A percentile compares a stretch with the other conserved stretches of the same genome.
phyloP scores from a whole-genome alignment of 2,329 filamentous ascomycete genomes.

The Phyllosticta capitalensis region DNA sequence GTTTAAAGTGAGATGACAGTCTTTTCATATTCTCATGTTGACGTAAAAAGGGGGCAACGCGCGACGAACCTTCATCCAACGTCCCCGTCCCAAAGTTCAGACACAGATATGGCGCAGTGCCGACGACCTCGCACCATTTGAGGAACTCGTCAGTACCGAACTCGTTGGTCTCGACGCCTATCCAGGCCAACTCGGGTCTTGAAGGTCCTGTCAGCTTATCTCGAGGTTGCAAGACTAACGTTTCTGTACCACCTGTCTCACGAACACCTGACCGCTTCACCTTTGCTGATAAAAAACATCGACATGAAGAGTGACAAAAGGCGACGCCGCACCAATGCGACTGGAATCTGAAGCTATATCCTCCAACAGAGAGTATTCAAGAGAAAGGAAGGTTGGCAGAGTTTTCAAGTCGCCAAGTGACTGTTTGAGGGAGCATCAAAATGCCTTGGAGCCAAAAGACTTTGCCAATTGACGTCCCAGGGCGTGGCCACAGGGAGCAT shows the following conservation, averaged over 20 bases:
- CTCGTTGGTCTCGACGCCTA: slow-evolving; percentile 64
- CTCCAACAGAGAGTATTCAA: too few relatives aligned
- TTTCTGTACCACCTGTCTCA: not conserved
- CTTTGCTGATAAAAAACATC: too few relatives aligned
- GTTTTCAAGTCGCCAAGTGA: too few relatives aligned
- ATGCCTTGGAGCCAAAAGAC: too few relatives aligned
- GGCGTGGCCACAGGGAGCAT: not conserved
- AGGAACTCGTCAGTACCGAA: slow-evolving; percentile 85
- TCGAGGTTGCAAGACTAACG: not conserved
- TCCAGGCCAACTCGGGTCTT: slow-evolving; percentile 69
- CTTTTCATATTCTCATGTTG: slow-evolving; percentile 31
- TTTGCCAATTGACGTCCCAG: too few relatives aligned
- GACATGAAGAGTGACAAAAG: too few relatives aligned
- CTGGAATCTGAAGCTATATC: too few relatives aligned
- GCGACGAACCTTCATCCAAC: slow-evolving; percentile 12
- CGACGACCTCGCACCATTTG: slow-evolving; percentile 64
- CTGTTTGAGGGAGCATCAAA: too few relatives aligned
- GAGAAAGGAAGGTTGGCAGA: too few relatives aligned
- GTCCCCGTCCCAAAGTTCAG: slow-evolving; percentile 73
- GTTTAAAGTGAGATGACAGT: slow-evolving; percentile 37
- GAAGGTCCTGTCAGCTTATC: slow-evolving; percentile 10
- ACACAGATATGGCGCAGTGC: slow-evolving; percentile 68
- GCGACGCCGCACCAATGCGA: too few relatives aligned
- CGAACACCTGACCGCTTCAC: not conserved
- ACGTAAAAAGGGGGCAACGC: slow-evolving; percentile 12